A percentile compares a stretch with the other conserved stretches of the same genome.
Conservation (phyloP, 2,329 filamentous ascomycete genomes). For the Elsinoe australis region DNA sequence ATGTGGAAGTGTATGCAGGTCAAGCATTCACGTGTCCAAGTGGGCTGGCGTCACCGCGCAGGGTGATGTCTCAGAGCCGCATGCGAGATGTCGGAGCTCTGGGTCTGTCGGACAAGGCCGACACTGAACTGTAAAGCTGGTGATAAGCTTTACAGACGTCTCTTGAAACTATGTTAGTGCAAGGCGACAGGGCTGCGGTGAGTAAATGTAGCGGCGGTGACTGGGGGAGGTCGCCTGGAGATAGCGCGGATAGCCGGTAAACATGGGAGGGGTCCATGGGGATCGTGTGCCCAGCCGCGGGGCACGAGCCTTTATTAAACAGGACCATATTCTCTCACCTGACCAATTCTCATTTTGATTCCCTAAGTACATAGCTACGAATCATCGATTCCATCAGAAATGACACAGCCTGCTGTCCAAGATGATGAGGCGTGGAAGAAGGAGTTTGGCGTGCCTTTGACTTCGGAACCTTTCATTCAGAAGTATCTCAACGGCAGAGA, state of each 20-base stretch:
- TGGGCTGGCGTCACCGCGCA: constrained; percentile 10
- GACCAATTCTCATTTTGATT: constrained; percentile 8
- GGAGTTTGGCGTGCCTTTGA: constrained; percentile 35
- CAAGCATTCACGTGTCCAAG: constrained; percentile 16
- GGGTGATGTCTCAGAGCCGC: constrained; percentile 10
- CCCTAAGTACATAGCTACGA: too few relatives aligned
- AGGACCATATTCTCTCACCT: constrained; percentile 9
- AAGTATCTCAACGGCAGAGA: constrained; percentile 72
- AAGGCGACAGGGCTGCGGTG: constrained; percentile 1
- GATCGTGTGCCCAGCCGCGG: constrained; percentile 2
- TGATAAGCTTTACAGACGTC: background rate
- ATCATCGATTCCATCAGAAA: constrained; percentile 16
- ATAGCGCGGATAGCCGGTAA: constrained; percentile 13
- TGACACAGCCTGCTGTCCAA: constrained; percentile 12
- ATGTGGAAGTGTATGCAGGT: constrained; percentile 11
- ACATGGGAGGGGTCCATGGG: constrained; percentile 4
- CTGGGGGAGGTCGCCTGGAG: constrained; percentile 11
- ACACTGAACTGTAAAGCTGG: background rate
- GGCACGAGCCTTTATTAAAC: constrained; percentile 9
- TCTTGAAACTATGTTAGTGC: background rate
- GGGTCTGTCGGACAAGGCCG: background rate
- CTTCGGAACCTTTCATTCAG: constrained; percentile 67
- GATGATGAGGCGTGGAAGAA: constrained; percentile 35
- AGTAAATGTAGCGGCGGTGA: constrained; percentile 9
- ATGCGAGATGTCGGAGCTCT: background rate